A percentile compares a stretch with the other conserved stretches of the same genome.
Conservation (phyloP, 2,329 filamentous ascomycete species). For the Alternaria sp. region DNA sequence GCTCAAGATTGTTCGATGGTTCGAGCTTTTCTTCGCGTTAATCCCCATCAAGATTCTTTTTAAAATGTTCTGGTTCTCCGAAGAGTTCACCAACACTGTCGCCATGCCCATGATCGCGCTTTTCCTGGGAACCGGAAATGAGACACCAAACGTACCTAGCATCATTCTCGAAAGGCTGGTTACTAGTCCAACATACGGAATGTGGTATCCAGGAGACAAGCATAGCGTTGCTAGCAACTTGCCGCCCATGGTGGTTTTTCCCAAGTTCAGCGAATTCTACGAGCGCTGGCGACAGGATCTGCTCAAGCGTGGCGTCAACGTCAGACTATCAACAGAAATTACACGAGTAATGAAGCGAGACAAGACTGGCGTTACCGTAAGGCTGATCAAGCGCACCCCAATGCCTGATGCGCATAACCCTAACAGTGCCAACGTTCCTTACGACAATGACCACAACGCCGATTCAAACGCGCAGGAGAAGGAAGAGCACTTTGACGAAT, state of each 20-base stretch:
- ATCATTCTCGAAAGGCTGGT: slow-evolving; percentile 67
- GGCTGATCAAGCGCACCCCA: slow-evolving; percentile 55
- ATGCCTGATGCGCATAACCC: slow-evolving; percentile 56
- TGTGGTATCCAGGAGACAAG: slow-evolving; percentile 65
- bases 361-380: slow-evolving; percentile 62
- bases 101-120: slow-evolving; percentile 76
- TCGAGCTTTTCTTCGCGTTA: slow-evolving; percentile 68
- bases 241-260: slow-evolving; percentile 69
- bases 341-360: slow-evolving; percentile 62
- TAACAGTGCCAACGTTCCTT: slow-evolving; percentile 55
- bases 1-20: slow-evolving; percentile 66
- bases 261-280: slow-evolving; percentile 69
- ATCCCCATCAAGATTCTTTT: slow-evolving; percentile 71
- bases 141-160: slow-evolving; percentile 74
- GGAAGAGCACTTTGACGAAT: slow-evolving; percentile 68
- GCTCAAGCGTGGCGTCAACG: slow-evolving; percentile 62
- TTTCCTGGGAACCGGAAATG: slow-evolving; percentile 79
- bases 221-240: slow-evolving; percentile 59
- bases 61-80: slow-evolving; percentile 72
- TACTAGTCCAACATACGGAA: slow-evolving; percentile 65
- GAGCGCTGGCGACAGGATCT: slow-evolving; percentile 66
- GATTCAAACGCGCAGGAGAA: slow-evolving; percentile 54
- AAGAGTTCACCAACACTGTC: slow-evolving; percentile 76
- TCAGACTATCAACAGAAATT: slow-evolving; percentile 67
- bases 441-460: slow-evolving; percentile 48